phyloP scores from a whole-genome alignment of 371 early-diverging fungal species.

The Actinomortierella ambigua region DNA sequence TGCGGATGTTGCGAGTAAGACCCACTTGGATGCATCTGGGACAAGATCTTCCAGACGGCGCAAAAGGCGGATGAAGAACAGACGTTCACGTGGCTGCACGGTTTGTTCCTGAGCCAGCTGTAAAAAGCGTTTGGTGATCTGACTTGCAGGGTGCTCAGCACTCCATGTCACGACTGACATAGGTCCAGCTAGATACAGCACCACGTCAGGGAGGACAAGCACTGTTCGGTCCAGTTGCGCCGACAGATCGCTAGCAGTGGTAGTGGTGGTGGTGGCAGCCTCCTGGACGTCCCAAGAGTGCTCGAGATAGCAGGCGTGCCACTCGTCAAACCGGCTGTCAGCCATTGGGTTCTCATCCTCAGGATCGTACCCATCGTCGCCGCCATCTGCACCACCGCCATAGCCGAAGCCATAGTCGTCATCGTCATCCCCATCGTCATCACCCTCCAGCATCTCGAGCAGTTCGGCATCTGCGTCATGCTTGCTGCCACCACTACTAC shows the following conservation, averaged over 20 bases:
- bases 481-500: not conserved
- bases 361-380: not conserved
- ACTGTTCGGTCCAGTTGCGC: constrained; percentile 15
- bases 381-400: not conserved
- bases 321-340: constrained; percentile 31
- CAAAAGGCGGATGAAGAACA: constrained; percentile 20
- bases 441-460: constrained; percentile 33
- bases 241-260: not conserved
- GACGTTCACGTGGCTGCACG: constrained; percentile 11
- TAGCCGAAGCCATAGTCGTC: constrained; percentile 24
- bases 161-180: constrained; percentile 2
- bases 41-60: constrained; percentile 34
- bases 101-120: constrained; percentile 22
- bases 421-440: constrained; percentile 34
- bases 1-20: constrained; percentile 8
- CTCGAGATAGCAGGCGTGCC: constrained; percentile 12
- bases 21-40: constrained; percentile 26
- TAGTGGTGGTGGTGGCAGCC: not conserved
- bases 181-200: constrained; percentile 11
- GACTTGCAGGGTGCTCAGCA: constrained; percentile 7
- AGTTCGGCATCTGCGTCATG: constrained; percentile 30
- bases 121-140: constrained; percentile 22
- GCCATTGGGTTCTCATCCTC: constrained; percentile 27
- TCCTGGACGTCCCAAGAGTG: not conserved
- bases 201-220: constrained; percentile 23